These are phyloP conservation scores for Cyberlindnera sargentensis DNA, from an alignment of 805 yeast genomes.

Conservation along the genomic window DNA sequence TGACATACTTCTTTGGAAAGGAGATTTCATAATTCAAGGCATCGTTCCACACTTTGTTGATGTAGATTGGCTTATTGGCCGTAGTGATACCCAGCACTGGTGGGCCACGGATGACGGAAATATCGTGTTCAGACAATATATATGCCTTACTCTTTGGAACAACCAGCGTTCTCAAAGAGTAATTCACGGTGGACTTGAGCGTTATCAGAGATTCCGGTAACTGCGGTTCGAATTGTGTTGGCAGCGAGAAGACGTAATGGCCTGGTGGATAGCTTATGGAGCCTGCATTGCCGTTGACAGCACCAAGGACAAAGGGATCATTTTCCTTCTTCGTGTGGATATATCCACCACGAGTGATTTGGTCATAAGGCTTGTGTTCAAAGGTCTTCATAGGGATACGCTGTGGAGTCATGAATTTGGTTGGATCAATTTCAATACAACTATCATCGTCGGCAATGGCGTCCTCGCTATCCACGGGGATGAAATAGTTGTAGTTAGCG, in stretches of 20 bases:
- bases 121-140: conserved; percentile 26
- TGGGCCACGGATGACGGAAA: conserved; percentile 34
- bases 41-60: conserved; percentile 69
- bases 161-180: conserved; percentile 32
- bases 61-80: conserved; percentile 66
- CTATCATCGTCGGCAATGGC: conserved; percentile 12
- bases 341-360: conserved; percentile 15
- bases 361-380: conserved; percentile 9
- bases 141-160: conserved; percentile 25
- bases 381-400: conserved; percentile 8
- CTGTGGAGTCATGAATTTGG: conserved; percentile 11
- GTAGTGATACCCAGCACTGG: conserved; percentile 32
- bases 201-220: conserved; percentile 57
- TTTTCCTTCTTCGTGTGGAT: conserved; percentile 2
- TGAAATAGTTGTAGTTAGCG: conserved; percentile 37
- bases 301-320: conserved; percentile 14
- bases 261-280: conserved; percentile 44
- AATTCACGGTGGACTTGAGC: conserved; percentile 40
- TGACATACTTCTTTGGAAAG: conserved; percentile 61
- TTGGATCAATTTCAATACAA: conserved; percentile 5
- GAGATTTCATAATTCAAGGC: conserved; percentile 64
- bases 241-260: conserved; percentile 60
- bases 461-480: conserved; percentile 22
- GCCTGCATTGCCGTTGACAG: conserved; percentile 7
- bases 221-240: conserved; percentile 51